Evolutionary conservation across 2,329 filamentous ascomycete genomes (phyloP).

Genomic region (Penicillium sp.): DNA sequence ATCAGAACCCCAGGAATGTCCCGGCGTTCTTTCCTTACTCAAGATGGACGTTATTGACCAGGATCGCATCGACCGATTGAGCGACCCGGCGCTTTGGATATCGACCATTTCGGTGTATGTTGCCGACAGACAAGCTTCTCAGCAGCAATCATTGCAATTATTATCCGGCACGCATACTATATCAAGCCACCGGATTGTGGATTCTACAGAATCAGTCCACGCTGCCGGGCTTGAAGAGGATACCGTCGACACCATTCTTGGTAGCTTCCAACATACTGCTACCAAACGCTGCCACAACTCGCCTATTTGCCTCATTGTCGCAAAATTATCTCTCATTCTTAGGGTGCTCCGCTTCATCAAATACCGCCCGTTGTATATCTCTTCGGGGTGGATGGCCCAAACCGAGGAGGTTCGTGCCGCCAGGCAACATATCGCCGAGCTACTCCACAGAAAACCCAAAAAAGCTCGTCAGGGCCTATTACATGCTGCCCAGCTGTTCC

Average conservation of each 20-base stretch:
- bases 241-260: not conserved
- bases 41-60: not conserved
- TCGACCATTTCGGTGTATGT: not conserved
- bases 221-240: not conserved
- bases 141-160: not conserved
- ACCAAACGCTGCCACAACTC: not conserved
- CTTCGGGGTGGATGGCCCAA: not conserved
- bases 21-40: not conserved
- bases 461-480: not conserved
- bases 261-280: not conserved
- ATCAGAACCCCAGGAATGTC: not conserved
- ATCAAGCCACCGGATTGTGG: not conserved
- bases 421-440: not conserved
- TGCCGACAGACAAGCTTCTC: not conserved
- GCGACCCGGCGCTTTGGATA: not conserved
- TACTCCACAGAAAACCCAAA: not conserved
- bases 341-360: not conserved
- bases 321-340: not conserved
- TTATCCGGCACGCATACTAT: not conserved
- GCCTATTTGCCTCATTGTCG: not conserved
- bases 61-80: not conserved
- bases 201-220: not conserved
- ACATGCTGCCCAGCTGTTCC: not conserved
- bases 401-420: not conserved
- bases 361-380: not conserved